Base-by-base conservation (phyloP, 441 rosid species). In the Codiaeum variegatum region DNA sequence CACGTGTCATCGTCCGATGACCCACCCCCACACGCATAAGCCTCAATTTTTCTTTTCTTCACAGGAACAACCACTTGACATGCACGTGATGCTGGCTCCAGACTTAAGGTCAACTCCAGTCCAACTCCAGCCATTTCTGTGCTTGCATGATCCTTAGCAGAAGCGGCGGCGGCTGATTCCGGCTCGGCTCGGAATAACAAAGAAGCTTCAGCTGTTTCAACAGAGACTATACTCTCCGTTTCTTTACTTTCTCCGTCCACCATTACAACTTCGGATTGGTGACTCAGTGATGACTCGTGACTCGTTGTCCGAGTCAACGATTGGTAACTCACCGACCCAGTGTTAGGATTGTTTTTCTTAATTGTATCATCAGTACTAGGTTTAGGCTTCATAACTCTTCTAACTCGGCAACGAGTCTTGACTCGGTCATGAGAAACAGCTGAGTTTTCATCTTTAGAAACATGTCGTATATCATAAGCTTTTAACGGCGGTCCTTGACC, bases 241-340 rank as follows among this genome's bases (percentile, higher is more conserved):
- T 90, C 82, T 73, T 86, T 82, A 75, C 90, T 90, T 29, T 90
- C 96, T 0, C 81, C 90, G 46, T 82, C 91, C 56, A 76, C 79
- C 60, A 69, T 79, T 24, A 76, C 84, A 71, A 81, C 63, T 84
- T 85, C 85, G 15, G 89, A 84, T 72, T 83, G 87, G 80, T 88
- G 90, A 76, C 98, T 91, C 83, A 88, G 77, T 8, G 94, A 85
- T 4, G 96, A 93, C 11, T 89, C 97, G 69, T 90, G 97, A 60
- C 97, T 91, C 73, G 88, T 82, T 47, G 90, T 81, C 77, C 86
- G 79, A 75, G 85, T 85, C 74, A 75, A 55, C 68, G n/a, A n/a
- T n/a, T n/a, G n/a, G n/a, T n/a, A n/a, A n/a, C n/a, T n/a, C n/a
- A n/a, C n/a, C n/a, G n/a, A n/a, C n/a, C n/a, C n/a, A n/a, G n/a